A percentile compares a stretch with the other conserved stretches of the same genome.
Conservation (phyloP, 2,329 filamentous ascomycete species). For the Aspergillus ustus region DNA sequence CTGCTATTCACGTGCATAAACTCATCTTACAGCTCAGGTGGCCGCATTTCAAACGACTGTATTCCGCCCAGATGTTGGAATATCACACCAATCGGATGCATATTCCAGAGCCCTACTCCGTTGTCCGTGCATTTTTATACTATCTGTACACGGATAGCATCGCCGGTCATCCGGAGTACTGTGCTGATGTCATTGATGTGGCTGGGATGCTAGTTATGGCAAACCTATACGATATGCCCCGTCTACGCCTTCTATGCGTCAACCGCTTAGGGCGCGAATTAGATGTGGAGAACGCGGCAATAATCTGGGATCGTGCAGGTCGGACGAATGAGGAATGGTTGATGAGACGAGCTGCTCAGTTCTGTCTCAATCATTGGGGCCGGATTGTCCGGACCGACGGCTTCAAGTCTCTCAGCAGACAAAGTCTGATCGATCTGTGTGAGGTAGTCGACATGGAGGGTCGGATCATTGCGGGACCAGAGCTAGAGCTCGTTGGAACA, state of each 20-base stretch:
- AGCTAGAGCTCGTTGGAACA: slow-evolving; percentile 68
- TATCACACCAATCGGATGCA: slow-evolving; percentile 98
- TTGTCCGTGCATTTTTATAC: slow-evolving; percentile 92
- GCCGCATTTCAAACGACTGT: slow-evolving; percentile 93
- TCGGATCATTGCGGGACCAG: slow-evolving; percentile 85
- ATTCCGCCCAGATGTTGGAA: slow-evolving; percentile 93
- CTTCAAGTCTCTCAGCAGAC: slow-evolving; percentile 78
- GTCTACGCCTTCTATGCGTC: slow-evolving; percentile 86
- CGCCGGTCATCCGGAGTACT: slow-evolving; percentile 60
- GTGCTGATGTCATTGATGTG: slow-evolving; percentile 74
- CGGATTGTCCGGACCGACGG: slow-evolving; percentile 87
- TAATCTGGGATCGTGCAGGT: slow-evolving; percentile 93
- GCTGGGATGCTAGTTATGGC: slow-evolving; percentile 96
- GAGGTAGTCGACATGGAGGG: slow-evolving; percentile 93
- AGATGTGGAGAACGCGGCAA: slow-evolving; percentile 91
- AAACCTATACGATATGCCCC: slow-evolving; percentile 96
- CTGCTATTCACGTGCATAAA: slow-evolving; percentile 90
- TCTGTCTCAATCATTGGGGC: slow-evolving; percentile 94
- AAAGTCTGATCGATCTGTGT: slow-evolving; percentile 84
- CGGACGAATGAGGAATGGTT: slow-evolving; percentile 93
- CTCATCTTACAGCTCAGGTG: slow-evolving; percentile 93
- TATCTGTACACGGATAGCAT: slow-evolving; percentile 98
- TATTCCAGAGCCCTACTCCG: slow-evolving; percentile 92
- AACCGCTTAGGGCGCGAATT: slow-evolving; percentile 88
- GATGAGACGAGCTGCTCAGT: slow-evolving; percentile 81